Evolutionary conservation across 495 filamentous ascomycete genomes (phyloP).

Genomic region (Pyrenopolyporus hunteri): DNA sequence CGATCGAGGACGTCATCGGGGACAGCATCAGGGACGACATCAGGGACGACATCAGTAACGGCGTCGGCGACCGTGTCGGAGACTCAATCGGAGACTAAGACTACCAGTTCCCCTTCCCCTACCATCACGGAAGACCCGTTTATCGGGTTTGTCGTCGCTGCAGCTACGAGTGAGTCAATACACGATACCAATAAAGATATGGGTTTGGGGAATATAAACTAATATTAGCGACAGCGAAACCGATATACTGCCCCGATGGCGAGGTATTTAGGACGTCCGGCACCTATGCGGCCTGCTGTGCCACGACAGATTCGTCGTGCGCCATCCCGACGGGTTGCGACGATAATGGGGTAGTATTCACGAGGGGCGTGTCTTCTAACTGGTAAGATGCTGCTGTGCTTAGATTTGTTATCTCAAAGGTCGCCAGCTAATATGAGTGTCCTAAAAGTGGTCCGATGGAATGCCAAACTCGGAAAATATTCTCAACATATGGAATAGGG

Average conservation of each 20-base stretch:
- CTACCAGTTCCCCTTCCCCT: too few species aligned
- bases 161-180: constrained; percentile 11
- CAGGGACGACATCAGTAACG: background rate
- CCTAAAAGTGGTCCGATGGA: constrained; percentile 18
- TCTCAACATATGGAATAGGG: background rate
- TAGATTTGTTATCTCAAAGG: background rate
- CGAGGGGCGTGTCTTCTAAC: constrained; percentile 8
- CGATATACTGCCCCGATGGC: constrained; percentile 20
- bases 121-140: constrained; percentile 18
- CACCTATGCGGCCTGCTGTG: constrained; percentile 21
- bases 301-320: constrained; percentile 11
- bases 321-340: constrained; percentile 21
- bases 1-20: background rate
- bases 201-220: background rate
- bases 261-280: constrained; percentile 19
- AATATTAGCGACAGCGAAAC: constrained; percentile 5
- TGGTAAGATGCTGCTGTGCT: constrained; percentile 12
- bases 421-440: background rate
- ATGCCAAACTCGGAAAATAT: constrained; percentile 24
- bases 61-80: background rate
- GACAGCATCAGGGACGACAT: background rate
- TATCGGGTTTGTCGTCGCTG: constrained; percentile 8
- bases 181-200: too few species aligned
- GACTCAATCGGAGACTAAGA: too few species aligned
- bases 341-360: constrained; percentile 20